These are phyloP conservation scores for Pelargonium australe DNA, from an alignment of 441 rosid species.

Conservation along the genomic window DNA sequence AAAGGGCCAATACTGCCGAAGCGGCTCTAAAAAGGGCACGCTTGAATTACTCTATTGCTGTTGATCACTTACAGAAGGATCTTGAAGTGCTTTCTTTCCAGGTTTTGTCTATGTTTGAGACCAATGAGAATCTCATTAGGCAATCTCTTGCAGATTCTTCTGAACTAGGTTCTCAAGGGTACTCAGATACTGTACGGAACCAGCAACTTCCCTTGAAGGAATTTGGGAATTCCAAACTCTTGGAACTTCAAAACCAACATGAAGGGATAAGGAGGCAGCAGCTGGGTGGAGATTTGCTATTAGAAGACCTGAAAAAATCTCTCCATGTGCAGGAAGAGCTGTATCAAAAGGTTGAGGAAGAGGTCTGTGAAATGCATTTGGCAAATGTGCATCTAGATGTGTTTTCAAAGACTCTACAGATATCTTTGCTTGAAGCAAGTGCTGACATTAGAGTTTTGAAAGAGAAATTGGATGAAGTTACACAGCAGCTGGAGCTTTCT, in stretches of 20 bases:
- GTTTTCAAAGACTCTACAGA: slow-evolving; percentile 63
- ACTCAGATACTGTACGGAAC: slow-evolving; percentile 28
- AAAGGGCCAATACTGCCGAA: slow-evolving; percentile 72
- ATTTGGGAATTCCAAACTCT: slow-evolving; percentile 30
- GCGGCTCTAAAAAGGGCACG: slow-evolving; percentile 94
- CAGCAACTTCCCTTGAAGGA: slow-evolving; percentile 35
- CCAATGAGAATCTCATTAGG: slow-evolving; percentile 82
- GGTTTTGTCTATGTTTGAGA: slow-evolving; percentile 86
- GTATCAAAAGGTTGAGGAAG: slow-evolving; percentile 77
- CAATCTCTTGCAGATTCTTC: slow-evolving; percentile 69
- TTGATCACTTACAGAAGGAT: slow-evolving; percentile 91
- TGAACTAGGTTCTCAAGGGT: slow-evolving; percentile 32
- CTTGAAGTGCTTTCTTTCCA: slow-evolving; percentile 90
- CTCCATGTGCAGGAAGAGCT: slow-evolving; percentile 79
- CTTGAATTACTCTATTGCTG: slow-evolving; percentile 91
- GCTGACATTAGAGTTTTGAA: slow-evolving; percentile 42
- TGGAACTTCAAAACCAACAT: slow-evolving; percentile 39
- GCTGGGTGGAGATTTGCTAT: slow-evolving; percentile 62
- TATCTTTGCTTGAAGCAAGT: slow-evolving; percentile 57
- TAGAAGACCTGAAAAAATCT: slow-evolving; percentile 69
- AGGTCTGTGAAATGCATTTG: slow-evolving; percentile 67
- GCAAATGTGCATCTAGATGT: slow-evolving; percentile 70
- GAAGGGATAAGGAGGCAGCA: slow-evolving; percentile 46
- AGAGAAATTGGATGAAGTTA: slow-evolving; percentile 46
- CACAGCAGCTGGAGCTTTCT: slow-evolving; percentile 61